Conservation (phyloP, 2,329 filamentous ascomycete species). For the Colletotrichum scovillei region DNA sequence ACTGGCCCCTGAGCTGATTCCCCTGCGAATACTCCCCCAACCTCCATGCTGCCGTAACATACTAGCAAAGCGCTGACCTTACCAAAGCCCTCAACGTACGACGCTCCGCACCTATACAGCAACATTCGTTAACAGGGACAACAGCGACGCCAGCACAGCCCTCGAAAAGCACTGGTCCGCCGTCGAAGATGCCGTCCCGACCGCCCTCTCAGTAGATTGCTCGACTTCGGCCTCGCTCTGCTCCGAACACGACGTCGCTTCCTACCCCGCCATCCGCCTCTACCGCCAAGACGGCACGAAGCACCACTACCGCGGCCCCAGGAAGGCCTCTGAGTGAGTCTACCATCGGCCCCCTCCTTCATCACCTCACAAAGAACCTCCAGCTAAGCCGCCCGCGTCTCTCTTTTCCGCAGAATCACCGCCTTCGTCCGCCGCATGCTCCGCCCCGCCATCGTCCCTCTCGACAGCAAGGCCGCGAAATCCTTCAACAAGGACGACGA, state of each 20-base stretch:
- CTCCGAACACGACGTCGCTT: constrained; percentile 52
- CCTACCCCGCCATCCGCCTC: constrained; percentile 59
- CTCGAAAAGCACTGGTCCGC: constrained; percentile 50
- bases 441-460: constrained; percentile 42
- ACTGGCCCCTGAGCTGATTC: not conserved
- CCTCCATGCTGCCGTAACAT: not conserved
- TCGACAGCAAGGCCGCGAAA: constrained; percentile 43
- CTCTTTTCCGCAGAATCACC: constrained; percentile 39
- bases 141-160: constrained; percentile 44
- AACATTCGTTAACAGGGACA: not conserved
- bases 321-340: constrained; percentile 51
- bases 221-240: constrained; percentile 49
- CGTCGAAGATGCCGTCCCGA: constrained; percentile 39
- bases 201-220: constrained; percentile 55
- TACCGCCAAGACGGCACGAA: constrained; percentile 48
- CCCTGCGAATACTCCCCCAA: too few relatives aligned
- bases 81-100: constrained; percentile 19
- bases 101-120: not conserved
- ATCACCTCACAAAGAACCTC: too few relatives aligned
- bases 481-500: constrained; percentile 53
- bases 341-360: too few relatives aligned
- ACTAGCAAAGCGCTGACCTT: constrained; percentile 8
- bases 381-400: constrained; percentile 23
- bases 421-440: constrained; percentile 43
- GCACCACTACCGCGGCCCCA: constrained; percentile 56